Base-by-base conservation (phyloP, 192 early-diverging fungal genomes). In the Pilobolus umbonatus region DNA sequence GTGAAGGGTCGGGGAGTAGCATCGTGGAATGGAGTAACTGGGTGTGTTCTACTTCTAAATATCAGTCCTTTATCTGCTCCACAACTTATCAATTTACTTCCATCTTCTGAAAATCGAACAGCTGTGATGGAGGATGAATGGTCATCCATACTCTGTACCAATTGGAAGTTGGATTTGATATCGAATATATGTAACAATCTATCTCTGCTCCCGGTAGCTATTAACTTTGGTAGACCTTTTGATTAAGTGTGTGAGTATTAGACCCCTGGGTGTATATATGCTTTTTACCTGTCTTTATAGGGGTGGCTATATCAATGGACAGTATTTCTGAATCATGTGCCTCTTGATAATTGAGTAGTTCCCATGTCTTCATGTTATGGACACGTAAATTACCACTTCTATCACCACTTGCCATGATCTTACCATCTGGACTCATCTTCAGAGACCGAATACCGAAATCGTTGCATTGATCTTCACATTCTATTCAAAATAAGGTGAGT, bases 61-160 rank as follows among this genome's bases (percentile, higher is more conserved):
- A 89, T 84, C 5, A 93, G 67, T 19, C 87, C 86, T 70, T 92
- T 93, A 60, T 93, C 91, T 8, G 89, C 89, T 8, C 79, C 87
- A 64, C 85, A 90, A 51, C 86, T 92, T 38, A 93, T 75, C 28
- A 93, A 70, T 24, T 75, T 79, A 19, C 66, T 70, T 14, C 88
- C 90, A 49, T 75, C 65, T 42, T 76, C 73, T 5, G 80, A 70
- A 60, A 93, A 93, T 47, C 74, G 73, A 35, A 93, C 80, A 21
- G 78, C 71, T 5, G 87, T 91, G 3, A 93, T 85, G 0, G 91
- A 88, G 1, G 89, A 88, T 40, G 91, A 88, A 53, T 93, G 91
- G 52, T 92, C 91, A 34, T 91, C 91, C 30, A 93, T 64, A 26
- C 88, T 92, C 47, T 90, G 86, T 7, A 89, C 68, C 11, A 92